Conservation (phyloP, 495 filamentous ascomycete species). For the Articulospora tetracladia region DNA sequence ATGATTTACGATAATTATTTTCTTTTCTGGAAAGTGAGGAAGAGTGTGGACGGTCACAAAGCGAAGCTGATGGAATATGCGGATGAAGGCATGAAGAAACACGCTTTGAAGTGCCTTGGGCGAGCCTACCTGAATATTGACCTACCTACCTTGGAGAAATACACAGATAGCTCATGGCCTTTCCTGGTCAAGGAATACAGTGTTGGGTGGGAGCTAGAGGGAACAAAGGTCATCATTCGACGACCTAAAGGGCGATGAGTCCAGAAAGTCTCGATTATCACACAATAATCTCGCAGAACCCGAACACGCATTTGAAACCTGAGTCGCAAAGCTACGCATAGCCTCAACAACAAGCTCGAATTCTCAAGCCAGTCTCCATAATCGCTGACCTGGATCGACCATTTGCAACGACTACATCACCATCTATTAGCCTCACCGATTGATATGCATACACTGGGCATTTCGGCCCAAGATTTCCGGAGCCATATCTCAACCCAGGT, state of each 20-base stretch:
- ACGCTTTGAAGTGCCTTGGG: constrained; percentile 80
- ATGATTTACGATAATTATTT: constrained; percentile 80
- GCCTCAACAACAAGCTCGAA: no score
- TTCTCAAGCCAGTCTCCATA: no score
- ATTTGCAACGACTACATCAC: no score
- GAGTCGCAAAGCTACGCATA: no score
- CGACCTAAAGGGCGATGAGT: constrained; percentile 45
- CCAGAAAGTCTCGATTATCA: background rate
- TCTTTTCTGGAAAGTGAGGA: constrained; percentile 66
- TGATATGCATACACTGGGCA: no score
- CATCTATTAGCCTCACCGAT: no score
- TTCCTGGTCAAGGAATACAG: constrained; percentile 59
- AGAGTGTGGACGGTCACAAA: constrained; percentile 70
- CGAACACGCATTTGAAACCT: no score
- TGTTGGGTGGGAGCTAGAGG: constrained; percentile 77
- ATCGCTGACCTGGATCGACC: no score
- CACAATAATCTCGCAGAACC: background rate
- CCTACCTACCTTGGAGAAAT: constrained; percentile 57
- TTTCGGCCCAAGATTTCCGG: no score
- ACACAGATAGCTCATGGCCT: constrained; percentile 61
- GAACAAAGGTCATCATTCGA: constrained; percentile 66
- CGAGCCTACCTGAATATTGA: constrained; percentile 74
- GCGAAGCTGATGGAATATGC: constrained; percentile 76
- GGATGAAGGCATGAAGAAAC: constrained; percentile 61
- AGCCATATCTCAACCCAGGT: no score